phyloP scores from a whole-genome alignment of 345 rosid species.

The Hibiscus trionum region DNA sequence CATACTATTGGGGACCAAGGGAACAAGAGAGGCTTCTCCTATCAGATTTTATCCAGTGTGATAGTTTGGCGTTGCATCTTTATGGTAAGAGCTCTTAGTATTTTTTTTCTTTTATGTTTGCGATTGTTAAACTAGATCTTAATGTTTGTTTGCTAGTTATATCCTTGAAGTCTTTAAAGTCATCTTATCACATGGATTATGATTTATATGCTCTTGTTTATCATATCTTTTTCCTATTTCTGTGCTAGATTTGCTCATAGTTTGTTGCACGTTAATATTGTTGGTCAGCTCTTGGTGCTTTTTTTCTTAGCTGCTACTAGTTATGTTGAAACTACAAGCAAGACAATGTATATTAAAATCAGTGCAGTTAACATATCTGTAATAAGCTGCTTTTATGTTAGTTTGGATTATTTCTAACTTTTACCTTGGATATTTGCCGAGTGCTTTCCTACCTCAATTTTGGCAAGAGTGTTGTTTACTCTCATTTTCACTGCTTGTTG shows the following conservation, averaged over 20 bases:
- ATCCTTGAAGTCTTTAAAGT: background rate
- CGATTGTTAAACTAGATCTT: background rate
- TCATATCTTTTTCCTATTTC: background rate
- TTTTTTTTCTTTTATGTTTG: background rate
- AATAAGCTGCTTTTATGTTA: background rate
- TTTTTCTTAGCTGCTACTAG: background rate
- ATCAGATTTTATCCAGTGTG: constrained; percentile 70
- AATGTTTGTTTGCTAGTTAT: constrained; percentile 6
- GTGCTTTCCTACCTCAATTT: background rate
- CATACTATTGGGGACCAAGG: constrained; percentile 95
- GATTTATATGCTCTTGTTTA: background rate
- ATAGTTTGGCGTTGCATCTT: constrained; percentile 86
- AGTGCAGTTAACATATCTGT: background rate
- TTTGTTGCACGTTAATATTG: background rate
- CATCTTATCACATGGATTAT: background rate
- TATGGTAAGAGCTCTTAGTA: constrained; percentile 34
- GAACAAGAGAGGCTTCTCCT: constrained; percentile 93
- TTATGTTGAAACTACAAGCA: background rate
- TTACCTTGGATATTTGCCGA: background rate
- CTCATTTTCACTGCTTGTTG: background rate
- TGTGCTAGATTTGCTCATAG: background rate
- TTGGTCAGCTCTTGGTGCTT: background rate
- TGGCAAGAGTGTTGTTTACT: background rate
- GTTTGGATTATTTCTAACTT: background rate
- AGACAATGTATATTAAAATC: background rate